phyloP scores from a whole-genome alignment of 805 yeast species.

The Blastobotrys chiropterorum region DNA sequence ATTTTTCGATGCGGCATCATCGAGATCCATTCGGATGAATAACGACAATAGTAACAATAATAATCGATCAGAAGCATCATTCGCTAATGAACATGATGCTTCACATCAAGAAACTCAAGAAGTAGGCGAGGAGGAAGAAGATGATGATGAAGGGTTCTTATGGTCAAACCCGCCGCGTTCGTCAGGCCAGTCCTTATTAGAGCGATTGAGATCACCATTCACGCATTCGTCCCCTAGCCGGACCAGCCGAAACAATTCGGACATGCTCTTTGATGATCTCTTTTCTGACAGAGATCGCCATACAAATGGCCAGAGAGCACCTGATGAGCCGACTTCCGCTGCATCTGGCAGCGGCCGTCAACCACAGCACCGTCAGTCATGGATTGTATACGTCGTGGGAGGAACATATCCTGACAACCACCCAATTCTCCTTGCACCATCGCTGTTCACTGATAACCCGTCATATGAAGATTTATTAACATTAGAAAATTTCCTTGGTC shows the following conservation, averaged over 20 bases:
- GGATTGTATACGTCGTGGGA: slow-evolving; percentile 61
- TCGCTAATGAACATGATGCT: too few species aligned
- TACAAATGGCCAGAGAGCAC: not conserved
- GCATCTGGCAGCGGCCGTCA: not conserved
- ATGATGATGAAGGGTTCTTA: slow-evolving; percentile 10
- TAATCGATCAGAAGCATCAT: too few species aligned
- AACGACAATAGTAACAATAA: slow-evolving; percentile 6
- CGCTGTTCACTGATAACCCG: slow-evolving; percentile 44
- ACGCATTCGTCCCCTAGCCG: not conserved
- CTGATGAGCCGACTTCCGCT: not conserved
- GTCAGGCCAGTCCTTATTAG: not conserved
- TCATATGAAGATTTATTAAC: slow-evolving; percentile 44
- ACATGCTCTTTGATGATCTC: not conserved
- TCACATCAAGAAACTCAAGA: not conserved
- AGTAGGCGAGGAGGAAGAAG: too few species aligned
- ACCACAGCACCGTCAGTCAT: slow-evolving; percentile 35
- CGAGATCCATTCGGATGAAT: slow-evolving; percentile 6
- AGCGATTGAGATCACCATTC: not conserved
- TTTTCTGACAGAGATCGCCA: not conserved
- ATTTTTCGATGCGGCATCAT: slow-evolving; percentile 16
- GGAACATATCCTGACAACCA: slow-evolving; percentile 46
- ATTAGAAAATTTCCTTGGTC: slow-evolving; percentile 43
- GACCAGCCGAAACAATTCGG: not conserved
- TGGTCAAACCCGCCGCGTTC: not conserved
- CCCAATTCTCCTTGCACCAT: slow-evolving; percentile 43